Evolutionary conservation across 371 early-diverging fungal genomes (phyloP).

Genomic region (Haplosporangium sp.): DNA sequence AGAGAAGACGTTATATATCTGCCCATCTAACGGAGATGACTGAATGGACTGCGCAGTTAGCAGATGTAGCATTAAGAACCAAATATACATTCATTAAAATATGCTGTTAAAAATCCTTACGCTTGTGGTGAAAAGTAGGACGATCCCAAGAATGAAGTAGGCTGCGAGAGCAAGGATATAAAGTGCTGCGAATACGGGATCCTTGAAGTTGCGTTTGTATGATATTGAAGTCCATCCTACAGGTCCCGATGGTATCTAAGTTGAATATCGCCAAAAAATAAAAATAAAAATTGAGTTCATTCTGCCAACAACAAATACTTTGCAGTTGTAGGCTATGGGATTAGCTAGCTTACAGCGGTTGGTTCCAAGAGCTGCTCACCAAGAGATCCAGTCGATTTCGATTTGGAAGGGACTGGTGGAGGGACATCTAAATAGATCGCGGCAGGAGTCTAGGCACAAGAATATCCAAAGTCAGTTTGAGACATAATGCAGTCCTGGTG

Average conservation of each 20-base stretch:
- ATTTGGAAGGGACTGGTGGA: constrained; percentile 46
- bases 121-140: constrained; percentile 65
- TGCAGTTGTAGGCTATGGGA: not conserved
- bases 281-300: not conserved
- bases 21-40: constrained; percentile 40
- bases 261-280: not conserved
- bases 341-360: constrained; percentile 20
- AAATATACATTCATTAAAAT: not conserved
- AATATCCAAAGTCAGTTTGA: not conserved
- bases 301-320: not conserved
- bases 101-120: constrained; percentile 49
- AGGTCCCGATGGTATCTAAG: constrained; percentile 48
- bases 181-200: constrained; percentile 65
- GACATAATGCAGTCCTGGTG: constrained; percentile 12
- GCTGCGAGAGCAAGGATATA: constrained; percentile 57
- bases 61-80: not conserved
- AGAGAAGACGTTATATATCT: constrained; percentile 63
- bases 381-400: constrained; percentile 32
- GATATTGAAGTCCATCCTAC: constrained; percentile 55
- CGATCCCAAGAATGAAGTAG: constrained; percentile 61
- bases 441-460: constrained; percentile 61
- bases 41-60: constrained; percentile 13
- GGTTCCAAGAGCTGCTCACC: constrained; percentile 48
- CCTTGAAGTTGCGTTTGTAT: constrained; percentile 65
- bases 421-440: constrained; percentile 68